A percentile compares a stretch with the other conserved stretches of the same genome.
These are phyloP conservation scores for Phoenix roebelenii DNA, from an alignment of 176 grass and related monocot genomes.

Conservation along the genomic window DNA sequence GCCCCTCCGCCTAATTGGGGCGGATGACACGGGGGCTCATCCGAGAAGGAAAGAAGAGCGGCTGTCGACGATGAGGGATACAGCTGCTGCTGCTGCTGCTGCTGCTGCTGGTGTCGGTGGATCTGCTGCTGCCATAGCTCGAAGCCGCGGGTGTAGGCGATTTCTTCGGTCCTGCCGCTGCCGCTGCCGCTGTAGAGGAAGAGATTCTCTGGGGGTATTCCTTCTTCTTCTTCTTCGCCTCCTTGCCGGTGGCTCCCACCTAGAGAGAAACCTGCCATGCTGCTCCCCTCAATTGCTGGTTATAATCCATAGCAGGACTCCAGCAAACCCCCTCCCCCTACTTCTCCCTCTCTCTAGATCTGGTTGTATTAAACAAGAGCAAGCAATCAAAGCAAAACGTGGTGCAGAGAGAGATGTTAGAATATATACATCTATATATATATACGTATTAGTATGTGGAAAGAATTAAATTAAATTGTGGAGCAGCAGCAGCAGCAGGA, in stretches of 20 bases:
- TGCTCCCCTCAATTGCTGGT: constrained; percentile 49
- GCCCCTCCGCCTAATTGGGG: constrained; percentile 8
- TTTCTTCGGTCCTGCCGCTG: constrained; percentile 22
- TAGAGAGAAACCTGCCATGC: constrained; percentile 94
- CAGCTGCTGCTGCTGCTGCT: constrained; percentile 17
- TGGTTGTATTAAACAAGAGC: constrained; percentile 2
- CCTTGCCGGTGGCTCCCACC: constrained; percentile 36
- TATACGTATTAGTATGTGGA: too few relatives aligned
- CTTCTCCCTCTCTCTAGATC: constrained; percentile 17
- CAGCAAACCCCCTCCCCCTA: not conserved
- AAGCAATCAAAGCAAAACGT: too few relatives aligned
- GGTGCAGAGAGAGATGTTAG: too few relatives aligned
- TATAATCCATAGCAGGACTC: not conserved
- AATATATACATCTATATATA: too few relatives aligned
- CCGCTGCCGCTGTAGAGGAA: constrained; percentile 70
- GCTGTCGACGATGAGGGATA: not conserved
- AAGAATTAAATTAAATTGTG: too few relatives aligned
- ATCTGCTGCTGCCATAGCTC: constrained; percentile 84
- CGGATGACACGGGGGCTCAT: constrained; percentile 10
- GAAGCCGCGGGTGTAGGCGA: constrained; percentile 34
- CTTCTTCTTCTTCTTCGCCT: constrained; percentile 21
- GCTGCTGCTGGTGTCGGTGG: constrained; percentile 21
- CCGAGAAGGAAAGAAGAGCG: constrained; percentile 50
- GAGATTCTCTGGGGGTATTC: constrained; percentile 48
- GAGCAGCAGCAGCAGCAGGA: too few relatives aligned